Base-by-base conservation (phyloP, 176 grass and related monocot genomes). In the Chloris gayana region DNA sequence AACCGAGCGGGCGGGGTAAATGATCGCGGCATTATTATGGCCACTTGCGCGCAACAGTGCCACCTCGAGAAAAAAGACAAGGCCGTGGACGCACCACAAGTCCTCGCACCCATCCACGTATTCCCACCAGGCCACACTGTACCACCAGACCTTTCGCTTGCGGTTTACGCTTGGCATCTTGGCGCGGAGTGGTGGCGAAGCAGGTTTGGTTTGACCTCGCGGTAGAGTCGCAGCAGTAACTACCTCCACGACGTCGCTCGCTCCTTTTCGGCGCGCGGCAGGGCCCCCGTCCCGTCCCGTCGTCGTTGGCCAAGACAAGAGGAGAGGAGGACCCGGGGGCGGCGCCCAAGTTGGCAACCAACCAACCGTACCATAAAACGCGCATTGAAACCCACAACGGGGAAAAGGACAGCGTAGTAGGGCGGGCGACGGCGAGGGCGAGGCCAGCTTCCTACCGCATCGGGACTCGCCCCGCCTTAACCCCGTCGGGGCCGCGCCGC, bases 1-100 rank as follows among this genome's bases (percentile, higher is more conserved):
- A 22, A n/a, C 41, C 35, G 21, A 29, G 6, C 18, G n/a, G n/a
- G n/a, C n/a, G n/a, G 29, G 26, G 3, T 61, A 49, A 64, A 87
- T 58, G 56, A 82, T 87, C 79, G 45, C 73, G 33, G 10, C 65
- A 67, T 87, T 37, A 82, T 87, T 44, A 24, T 3, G 22, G 85
- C 39, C 19, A 67, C 24, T 67, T 21, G 50, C 19, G 14, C 22
- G 6, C 12, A 10, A 44, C 30, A 14, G 33, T 32, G 25, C 2
- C 7, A 0, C 59, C 59, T 31, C 12, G 25, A 60, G 39, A 13
- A 30, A n/a, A 37, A 17, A 1, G n/a, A n/a, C 59, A 21, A 14
- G 22, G 39, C 33, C 17, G 4, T 21, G 49, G 35, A 37, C 35
- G 35, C 35, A 37, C 35, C 35, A 37, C 35, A 37, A n/a, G n/a